Evolutionary conservation across 148 eudicot species (phyloP).

Genomic region (Cornus kousa): DNA sequence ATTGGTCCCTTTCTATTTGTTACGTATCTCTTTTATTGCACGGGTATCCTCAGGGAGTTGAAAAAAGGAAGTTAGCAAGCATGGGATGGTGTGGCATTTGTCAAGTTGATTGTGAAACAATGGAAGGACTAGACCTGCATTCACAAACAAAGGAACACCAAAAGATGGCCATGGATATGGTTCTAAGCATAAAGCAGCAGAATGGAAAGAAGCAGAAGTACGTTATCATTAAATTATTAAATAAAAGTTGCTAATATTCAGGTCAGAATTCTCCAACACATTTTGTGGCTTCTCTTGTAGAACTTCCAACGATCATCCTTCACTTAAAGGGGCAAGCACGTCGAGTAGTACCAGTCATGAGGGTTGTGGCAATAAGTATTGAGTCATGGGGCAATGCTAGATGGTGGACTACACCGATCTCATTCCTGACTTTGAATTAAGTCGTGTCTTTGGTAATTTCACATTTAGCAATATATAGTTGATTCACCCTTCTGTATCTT

Average conservation of each 20-base stretch:
- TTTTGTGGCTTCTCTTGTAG: constrained; percentile 33
- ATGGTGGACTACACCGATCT: constrained; percentile 16
- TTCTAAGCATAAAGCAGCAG: constrained; percentile 66
- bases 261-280: not conserved
- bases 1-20: not conserved
- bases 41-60: constrained; percentile 56
- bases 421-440: constrained; percentile 16
- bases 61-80: constrained; percentile 58
- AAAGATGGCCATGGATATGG: constrained; percentile 79
- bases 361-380: constrained; percentile 57
- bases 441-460: constrained; percentile 30
- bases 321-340: constrained; percentile 54
- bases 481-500: no score
- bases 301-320: constrained; percentile 43
- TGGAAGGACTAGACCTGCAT: constrained; percentile 90
- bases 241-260: not conserved
- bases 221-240: constrained; percentile 24
- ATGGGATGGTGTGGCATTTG: constrained; percentile 93
- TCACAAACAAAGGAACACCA: constrained; percentile 92
- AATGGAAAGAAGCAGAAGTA: constrained; percentile 72
- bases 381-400: constrained; percentile 19
- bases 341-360: constrained; percentile 41
- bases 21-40: constrained; percentile 1
- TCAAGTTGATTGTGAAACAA: constrained; percentile 83
- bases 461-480: constrained; percentile 6